Conservation (phyloP, 1,139 yeast genomes). For the Yamadazyma friedrichii region DNA sequence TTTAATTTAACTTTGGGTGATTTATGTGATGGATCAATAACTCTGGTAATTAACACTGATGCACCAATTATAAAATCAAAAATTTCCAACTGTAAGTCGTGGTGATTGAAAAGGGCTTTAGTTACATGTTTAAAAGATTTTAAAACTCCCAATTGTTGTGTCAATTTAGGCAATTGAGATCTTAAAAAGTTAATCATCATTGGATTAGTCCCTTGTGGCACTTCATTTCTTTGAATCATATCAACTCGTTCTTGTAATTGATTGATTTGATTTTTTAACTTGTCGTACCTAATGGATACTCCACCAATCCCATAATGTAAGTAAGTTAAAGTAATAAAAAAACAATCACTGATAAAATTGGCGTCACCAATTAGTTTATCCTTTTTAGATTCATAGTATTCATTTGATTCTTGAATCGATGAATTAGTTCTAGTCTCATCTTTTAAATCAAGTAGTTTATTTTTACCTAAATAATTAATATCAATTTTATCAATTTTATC, state of each 20-base stretch:
- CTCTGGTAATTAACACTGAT: constrained; percentile 65
- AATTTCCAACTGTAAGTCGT: constrained; percentile 58
- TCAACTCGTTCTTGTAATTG: constrained; percentile 54
- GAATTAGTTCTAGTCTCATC: constrained; percentile 87
- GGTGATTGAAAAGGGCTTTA: constrained; percentile 57
- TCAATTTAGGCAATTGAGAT: constrained; percentile 46
- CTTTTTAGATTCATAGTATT: constrained; percentile 39
- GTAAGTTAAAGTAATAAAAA: constrained; percentile 74
- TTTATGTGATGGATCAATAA: constrained; percentile 67
- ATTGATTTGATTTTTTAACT: constrained; percentile 51
- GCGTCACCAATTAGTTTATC: constrained; percentile 29
- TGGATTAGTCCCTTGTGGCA: constrained; percentile 29
- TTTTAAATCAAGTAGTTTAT: constrained; percentile 54
- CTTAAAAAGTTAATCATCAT: constrained; percentile 30
- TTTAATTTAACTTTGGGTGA: constrained; percentile 57
- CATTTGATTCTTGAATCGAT: constrained; percentile 66
- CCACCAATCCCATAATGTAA: constrained; percentile 92
- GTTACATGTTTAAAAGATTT: constrained; percentile 53
- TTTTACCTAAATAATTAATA: constrained; percentile 51
- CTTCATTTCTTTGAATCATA: constrained; percentile 35
- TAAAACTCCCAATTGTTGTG: constrained; percentile 34
- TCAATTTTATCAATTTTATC: constrained; percentile 76
- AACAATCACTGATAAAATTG: constrained; percentile 87
- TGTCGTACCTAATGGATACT: constrained; percentile 54
- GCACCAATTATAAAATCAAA: constrained; percentile 79